These are phyloP conservation scores for Aureobasidium sp. DNA, from an alignment of 2,329 filamentous ascomycete species.

Conservation along the genomic window DNA sequence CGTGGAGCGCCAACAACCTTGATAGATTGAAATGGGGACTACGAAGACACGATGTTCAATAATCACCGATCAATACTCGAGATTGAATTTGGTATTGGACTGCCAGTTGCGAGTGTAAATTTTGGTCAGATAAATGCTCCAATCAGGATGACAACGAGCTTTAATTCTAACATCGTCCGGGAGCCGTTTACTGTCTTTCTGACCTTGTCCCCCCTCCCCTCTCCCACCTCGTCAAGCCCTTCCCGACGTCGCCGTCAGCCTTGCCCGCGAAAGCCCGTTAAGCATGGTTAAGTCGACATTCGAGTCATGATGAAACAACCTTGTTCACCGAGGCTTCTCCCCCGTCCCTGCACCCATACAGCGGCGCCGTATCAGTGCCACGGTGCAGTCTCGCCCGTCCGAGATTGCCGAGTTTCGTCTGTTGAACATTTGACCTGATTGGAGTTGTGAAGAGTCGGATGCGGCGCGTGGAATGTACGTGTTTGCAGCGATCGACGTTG, in stretches of 20 bases:
- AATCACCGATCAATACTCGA: not conserved
- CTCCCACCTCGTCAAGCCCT: not conserved
- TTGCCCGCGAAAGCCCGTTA: constrained; percentile 12
- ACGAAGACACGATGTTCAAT: not conserved
- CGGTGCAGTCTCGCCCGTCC: not conserved
- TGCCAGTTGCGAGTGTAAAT: not conserved
- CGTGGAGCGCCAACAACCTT: constrained; percentile 8
- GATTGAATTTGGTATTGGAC: not conserved
- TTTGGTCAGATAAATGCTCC: not conserved
- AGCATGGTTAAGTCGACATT: not conserved
- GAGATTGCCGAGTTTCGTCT: constrained; percentile 14
- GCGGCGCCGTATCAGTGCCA: constrained; percentile 4
- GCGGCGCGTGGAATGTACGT: not conserved
- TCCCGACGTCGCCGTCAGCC: constrained; percentile 13
- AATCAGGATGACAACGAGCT: not conserved
- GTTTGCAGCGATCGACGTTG: constrained; percentile 12
- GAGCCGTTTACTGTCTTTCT: constrained; percentile 9
- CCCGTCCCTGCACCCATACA: not conserved
- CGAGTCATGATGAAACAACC: constrained; percentile 16
- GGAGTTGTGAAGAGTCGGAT: not conserved
- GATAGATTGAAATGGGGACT: constrained; percentile 2
- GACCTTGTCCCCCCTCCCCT: not conserved
- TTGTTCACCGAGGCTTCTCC: constrained; percentile 7
- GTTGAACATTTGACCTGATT: not conserved
- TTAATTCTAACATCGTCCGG: not conserved